Evolutionary conservation across 108 stramenopile species (phyloP), one percentile per base, ranked within the genome.

Genomic region (Skeletonema tropicum): DNA sequence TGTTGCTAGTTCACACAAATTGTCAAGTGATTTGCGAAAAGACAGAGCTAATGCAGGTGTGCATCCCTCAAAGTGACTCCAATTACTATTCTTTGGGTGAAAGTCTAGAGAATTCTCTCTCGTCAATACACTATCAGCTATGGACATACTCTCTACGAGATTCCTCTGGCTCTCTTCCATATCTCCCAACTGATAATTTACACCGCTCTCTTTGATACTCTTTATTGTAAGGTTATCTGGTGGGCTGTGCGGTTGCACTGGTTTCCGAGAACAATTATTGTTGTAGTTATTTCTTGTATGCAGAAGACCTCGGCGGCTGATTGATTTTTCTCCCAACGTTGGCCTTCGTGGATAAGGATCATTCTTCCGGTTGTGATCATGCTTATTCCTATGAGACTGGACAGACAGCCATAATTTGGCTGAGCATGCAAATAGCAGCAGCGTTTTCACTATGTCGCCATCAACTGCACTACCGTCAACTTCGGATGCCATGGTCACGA

Each of bases 71-170:
- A 89, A 89, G 64, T 89, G 88, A 15, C 77, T 70, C 88, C 88
- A 89, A 41, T 89, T 89, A 36, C 74, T 75, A 70, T 89, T 86
- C 41, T 87, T 87, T 19, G 89, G 86, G 41, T 87, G 84, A 64
- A 89, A 89, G 70, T 89, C 89, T 33, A 68, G 46, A 6, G 71
- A 61, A 8, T 66, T 67, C 19, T 79, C 69, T 17, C 76, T 49
- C 15, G 69, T 69, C 45, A 77, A 58, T 10, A 77, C 69, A 13
- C 69, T 59, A 66, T 77, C 76, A 23, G 76, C 59, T 35, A 77
- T 70, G 12, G 76, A 77, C 31, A 77, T 70, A 7, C 48, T 30
- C 58, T 77, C 69, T 57, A 70, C 52, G 1, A 55, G 23, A 23
- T 25, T 10, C 25, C 52, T 55, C 52, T 55, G 52, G 10, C 52